Evolutionary conservation across 2,329 filamentous ascomycete genomes (phyloP), one percentile per base, ranked within the genome.

Genomic region (Aspergillus proliferans): DNA sequence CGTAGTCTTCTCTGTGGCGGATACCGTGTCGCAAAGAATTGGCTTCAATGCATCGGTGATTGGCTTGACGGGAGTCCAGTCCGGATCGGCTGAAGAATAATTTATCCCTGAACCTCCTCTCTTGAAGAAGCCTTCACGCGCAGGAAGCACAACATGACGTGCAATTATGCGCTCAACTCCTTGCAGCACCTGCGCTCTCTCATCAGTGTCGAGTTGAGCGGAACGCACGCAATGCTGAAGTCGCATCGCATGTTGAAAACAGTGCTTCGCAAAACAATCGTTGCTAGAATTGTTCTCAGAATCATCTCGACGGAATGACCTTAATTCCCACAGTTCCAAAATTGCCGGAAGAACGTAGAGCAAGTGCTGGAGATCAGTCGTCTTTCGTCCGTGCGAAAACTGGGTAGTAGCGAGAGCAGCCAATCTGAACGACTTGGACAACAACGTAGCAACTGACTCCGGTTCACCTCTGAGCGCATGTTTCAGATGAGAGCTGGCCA

Each of bases 131-230:
- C 58, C 56, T 4, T 60, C 61, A 22, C 71, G 69, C 5, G 68
- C 59, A 6, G 70, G 71, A 4, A 73, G 59, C 1, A 73, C 57
- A n/a, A 72, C 63, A 58, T 73, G 70, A 30, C 72, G 59, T 8
- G 66, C 70, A 47, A 70, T 63, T 8, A 68, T 54, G 41, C 66
- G 62, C 51, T 71, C 69, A 43, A 72, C 51, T 7, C 62, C 58
- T 47, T 64, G 62, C 12, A 66, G 49, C 2, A 70, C 59, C 26
- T 62, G 61, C 15, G 56, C 52, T 38, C 56, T 61, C 43, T 68
- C 65, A 43, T 64, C 63, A 7, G 61, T 65, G 24, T 66, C 61
- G 10, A 64, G 56, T 19, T 57, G 58, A 43, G 57, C 52, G 12
- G 53, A 58, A 10, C 59, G 57, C 3, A 65, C 51, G 39, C 57